These are phyloP conservation scores for Penicillium salamii DNA, from an alignment of 495 filamentous ascomycete genomes.

Conservation along the genomic window DNA sequence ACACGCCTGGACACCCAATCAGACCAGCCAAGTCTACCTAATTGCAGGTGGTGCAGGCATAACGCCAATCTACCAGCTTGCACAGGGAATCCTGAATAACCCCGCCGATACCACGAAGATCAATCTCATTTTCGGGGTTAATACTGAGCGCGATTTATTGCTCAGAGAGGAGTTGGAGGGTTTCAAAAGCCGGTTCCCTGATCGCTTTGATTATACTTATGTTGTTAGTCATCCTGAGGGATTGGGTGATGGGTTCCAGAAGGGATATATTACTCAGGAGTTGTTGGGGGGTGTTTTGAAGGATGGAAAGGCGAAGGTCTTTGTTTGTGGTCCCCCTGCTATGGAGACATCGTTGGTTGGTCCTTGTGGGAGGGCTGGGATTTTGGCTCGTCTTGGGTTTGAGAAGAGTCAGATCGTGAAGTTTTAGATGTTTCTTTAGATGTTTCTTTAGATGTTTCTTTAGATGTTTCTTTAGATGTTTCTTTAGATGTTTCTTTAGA, in stretches of 20 bases:
- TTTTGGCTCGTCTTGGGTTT: constrained; percentile 52
- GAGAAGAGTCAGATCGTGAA: constrained; percentile 51
- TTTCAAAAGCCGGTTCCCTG: constrained; percentile 52
- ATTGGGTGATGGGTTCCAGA: constrained; percentile 31
- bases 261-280: constrained; percentile 56
- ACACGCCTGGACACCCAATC: constrained; percentile 54
- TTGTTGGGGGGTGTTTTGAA: constrained; percentile 50
- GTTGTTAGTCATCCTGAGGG: constrained; percentile 50
- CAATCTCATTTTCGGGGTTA: constrained; percentile 63
- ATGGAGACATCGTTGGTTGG: constrained; percentile 60
- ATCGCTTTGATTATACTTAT: constrained; percentile 57
- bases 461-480: no score
- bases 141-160: constrained; percentile 60
- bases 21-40: constrained; percentile 52
- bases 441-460: no score
- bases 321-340: constrained; percentile 63
- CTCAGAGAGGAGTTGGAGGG: constrained; percentile 52
- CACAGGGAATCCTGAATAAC: constrained; percentile 58
- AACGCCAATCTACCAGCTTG: constrained; percentile 61
- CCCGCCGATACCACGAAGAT: constrained; percentile 61
- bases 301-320: constrained; percentile 52
- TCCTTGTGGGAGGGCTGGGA: constrained; percentile 29
- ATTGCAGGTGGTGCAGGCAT: constrained; percentile 65
- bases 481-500: no score
- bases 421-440: constrained; percentile 47